Percentiles rank a stretch among this genome's conserved stretches.
phyloP scores from a whole-genome alignment of 2,329 filamentous ascomycete genomes.

The Aschersonia sp. region DNA sequence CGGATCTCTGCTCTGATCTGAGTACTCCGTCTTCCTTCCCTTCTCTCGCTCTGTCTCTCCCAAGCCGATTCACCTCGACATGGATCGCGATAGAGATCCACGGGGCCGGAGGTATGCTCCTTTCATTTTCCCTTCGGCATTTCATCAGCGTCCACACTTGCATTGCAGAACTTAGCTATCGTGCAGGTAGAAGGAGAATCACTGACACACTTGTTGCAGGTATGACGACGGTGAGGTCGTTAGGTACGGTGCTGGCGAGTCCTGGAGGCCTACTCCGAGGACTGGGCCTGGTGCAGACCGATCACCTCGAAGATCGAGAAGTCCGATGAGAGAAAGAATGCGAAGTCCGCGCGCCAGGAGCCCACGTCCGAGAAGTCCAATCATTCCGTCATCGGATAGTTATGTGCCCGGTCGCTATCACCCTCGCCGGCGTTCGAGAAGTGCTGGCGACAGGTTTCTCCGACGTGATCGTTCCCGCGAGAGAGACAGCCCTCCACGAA shows the following conservation, averaged over 20 bases:
- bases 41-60: no score
- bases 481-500: slow-evolving; percentile 20
- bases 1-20: background rate
- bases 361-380: slow-evolving; percentile 21
- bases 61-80: slow-evolving; percentile 4
- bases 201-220: slow-evolving; percentile 16
- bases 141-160: background rate
- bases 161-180: slow-evolving; percentile 5
- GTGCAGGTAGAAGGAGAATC: slow-evolving; percentile 23
- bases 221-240: slow-evolving; percentile 49
- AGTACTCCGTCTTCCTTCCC: background rate
- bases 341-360: slow-evolving; percentile 24
- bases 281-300: slow-evolving; percentile 19
- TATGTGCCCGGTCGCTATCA: slow-evolving; percentile 30
- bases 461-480: slow-evolving; percentile 26
- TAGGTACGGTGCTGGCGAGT: slow-evolving; percentile 46
- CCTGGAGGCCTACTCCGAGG: slow-evolving; percentile 42
- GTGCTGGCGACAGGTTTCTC: slow-evolving; percentile 23
- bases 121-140: background rate
- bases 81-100: slow-evolving; percentile 23
- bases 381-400: slow-evolving; percentile 25
- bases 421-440: slow-evolving; percentile 26
- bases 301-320: slow-evolving; percentile 24
- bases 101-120: slow-evolving; percentile 18
- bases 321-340: slow-evolving; percentile 14